Conservation (phyloP, 2,329 filamentous ascomycete species). For the Fusarium penzigii region DNA sequence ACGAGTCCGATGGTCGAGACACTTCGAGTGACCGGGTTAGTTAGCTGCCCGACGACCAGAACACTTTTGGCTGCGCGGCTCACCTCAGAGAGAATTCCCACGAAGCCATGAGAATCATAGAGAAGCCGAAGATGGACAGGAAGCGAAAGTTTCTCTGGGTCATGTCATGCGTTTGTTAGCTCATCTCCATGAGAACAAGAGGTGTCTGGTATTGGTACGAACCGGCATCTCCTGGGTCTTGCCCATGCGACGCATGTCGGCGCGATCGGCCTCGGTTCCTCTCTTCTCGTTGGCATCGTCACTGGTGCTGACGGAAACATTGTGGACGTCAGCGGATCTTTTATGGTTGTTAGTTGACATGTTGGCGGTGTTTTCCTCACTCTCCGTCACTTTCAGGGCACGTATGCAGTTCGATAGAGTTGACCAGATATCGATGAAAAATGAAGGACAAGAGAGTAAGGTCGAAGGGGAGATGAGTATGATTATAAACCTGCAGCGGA, state of each 20-base stretch:
- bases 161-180: neutral
- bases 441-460: conserved; percentile 1
- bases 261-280: conserved; percentile 21
- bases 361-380: neutral
- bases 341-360: conserved; percentile 22
- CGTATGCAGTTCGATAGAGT: too few species aligned
- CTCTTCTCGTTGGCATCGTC: conserved; percentile 20
- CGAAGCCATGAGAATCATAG: conserved; percentile 46
- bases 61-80: rapidly evolving
- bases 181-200: neutral
- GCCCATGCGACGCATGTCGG: conserved; percentile 26
- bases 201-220: neutral
- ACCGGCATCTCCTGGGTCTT: conserved; percentile 26
- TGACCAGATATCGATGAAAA: too few species aligned
- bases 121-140: conserved; percentile 48
- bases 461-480: neutral
- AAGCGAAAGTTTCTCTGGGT: conserved; percentile 47
- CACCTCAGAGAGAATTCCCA: conserved; percentile 44
- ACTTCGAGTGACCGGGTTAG: neutral
- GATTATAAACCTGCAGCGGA: conserved; percentile 4
- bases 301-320: conserved; percentile 1
- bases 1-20: conserved; percentile 25
- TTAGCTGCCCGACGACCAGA: neutral
- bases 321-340: conserved; percentile 1
- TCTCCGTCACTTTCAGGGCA: neutral